Evolutionary conservation across 106 monocot genomes (phyloP), one percentile per base, ranked within the genome.

Genomic region (Agapanthus africanus): DNA sequence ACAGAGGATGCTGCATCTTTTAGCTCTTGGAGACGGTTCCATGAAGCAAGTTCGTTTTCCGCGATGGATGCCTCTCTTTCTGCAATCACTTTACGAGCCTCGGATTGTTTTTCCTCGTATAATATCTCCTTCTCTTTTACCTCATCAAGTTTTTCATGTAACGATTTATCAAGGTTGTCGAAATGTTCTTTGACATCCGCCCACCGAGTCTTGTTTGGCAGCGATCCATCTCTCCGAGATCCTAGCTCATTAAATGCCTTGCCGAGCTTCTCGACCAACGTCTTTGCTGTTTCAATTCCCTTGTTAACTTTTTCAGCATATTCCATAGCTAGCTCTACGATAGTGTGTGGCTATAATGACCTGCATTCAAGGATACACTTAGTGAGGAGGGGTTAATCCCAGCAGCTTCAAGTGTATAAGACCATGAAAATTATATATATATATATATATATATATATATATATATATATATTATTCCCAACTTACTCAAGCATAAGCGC

Each of bases 141-240:
- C 50, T 88, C 84, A 57, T 68, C 68, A 1, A 59, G 19, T 68
- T 71, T 76, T 27, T 68, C 46, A 40, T 76, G 65, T 34, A 82
- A 73, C 27, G 81, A 81, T 40, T 47, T 81, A 47, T 82, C 73
- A 40, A 80, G 73, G 67, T 70, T 74, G 32, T 68, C 63, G 18
- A 82, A 74, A 42, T 88, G 68, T 42, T 70, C 73, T 73, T 77
- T 76, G 37, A 88, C 79, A 47, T 88, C 84, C 11, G 73, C 79
- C 81, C 69, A 82, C 16, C 51, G 41, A 25, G 70, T 71, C 34
- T 36, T 65, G 51, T 71, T 68, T 16, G 72, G 62, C 27, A 54
- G 27, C 37, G 76, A 77, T 40, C 81, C 35, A 10, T 79, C 77
- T 33, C 69, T 77, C 26, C 77, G 79, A 32, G 84, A 76, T 73